Base-by-base conservation (phyloP, 805 yeast species). In the Metschnikowia chrysomelidarum region DNA sequence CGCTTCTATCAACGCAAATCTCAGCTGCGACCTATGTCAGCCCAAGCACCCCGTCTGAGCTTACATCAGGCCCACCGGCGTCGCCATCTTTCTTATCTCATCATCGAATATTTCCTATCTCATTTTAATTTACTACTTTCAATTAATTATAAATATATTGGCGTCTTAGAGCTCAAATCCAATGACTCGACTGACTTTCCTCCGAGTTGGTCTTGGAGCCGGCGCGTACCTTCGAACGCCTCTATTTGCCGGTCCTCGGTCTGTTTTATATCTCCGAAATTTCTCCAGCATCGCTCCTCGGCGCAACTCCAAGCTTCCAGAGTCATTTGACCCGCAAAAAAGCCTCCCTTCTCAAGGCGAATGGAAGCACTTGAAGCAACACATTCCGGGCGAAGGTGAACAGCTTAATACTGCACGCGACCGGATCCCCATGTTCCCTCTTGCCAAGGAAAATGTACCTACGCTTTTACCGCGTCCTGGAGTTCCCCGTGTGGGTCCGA, bases 401-500 rank as follows among this genome's bases (percentile, higher is more conserved):
- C 71, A 60, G 35, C 48, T 55, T 12, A 64, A 84, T 51, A 70
- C 71, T 1, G 40, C 78, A 25, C 44, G 52, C n/a, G 78, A 81
- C 32, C 60, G 93, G 22, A 47, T 85, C 2, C 93, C 93, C 4
- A 63, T 68, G 31, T 76, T 83, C 43, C 84, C 87, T 2, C 62
- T 84, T 19, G 76, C 73, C 21, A 80, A 77, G 43, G 87, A 80
- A 40, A 64, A 70, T 9, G 71, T 75, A 7, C 84, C 88, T 1
- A 75, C 87, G 0, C 65, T 84, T 23, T 62, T 84, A 23, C 93
- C 93, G 8, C 69, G 82, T 37, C 85, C 88, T 0, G 85, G 83
- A 10, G 86, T 83, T 8, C 95, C 95, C 7, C 73, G 78, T 22
- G 84, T 85, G 2, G 76, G 82, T 1, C 69, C 72, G 23, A 54